phyloP scores from a whole-genome alignment of 768 basidiomycete genomes.

The Steccherinum ochraceum region DNA sequence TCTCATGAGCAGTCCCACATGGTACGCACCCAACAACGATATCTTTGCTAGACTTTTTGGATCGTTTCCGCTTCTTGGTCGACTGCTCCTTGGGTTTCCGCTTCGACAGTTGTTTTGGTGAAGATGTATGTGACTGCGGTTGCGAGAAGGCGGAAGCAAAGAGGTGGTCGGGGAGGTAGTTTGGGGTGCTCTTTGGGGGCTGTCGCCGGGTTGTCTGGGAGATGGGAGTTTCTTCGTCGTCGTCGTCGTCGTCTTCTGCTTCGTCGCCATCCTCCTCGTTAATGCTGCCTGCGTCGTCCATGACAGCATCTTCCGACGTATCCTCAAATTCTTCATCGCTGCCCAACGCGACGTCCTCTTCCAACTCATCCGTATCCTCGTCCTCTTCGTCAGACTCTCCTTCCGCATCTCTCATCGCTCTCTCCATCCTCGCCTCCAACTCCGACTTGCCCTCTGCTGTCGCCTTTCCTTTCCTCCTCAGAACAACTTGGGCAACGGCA shows the following conservation, averaged over 20 bases:
- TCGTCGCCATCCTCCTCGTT: constrained; percentile 14
- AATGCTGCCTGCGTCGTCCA: constrained; percentile 16
- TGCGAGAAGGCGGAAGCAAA: constrained; percentile 51
- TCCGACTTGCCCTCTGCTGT: constrained; percentile 13
- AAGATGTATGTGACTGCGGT: constrained; percentile 12
- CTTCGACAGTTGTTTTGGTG: constrained; percentile 6
- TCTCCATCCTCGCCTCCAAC: constrained; percentile 30
- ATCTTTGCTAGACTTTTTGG: constrained; percentile 37
- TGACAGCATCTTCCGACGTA: constrained; percentile 2
- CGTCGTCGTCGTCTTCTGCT: constrained; percentile 12
- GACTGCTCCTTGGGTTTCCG: constrained; percentile 10
- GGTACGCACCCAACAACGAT: constrained; percentile 46
- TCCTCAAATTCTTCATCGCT: constrained; percentile 18
- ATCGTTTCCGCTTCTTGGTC: constrained; percentile 16
- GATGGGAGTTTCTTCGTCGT: constrained; percentile 14
- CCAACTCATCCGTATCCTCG: constrained; percentile 22
- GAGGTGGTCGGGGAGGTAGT: constrained; percentile 62
- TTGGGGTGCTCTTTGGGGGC: constrained; percentile 12
- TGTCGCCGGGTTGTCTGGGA: background rate
- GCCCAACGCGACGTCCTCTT: too few relatives aligned
- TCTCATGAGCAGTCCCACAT: too few relatives aligned
- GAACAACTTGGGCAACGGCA: too few relatives aligned
- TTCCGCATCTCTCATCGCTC: constrained; percentile 35
- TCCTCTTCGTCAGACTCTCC: constrained; percentile 22
- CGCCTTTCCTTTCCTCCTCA: constrained; percentile 13